These are phyloP conservation scores for Globisporangium iwayamae DNA, from an alignment of 352 stramenopile genomes.

Conservation along the genomic window DNA sequence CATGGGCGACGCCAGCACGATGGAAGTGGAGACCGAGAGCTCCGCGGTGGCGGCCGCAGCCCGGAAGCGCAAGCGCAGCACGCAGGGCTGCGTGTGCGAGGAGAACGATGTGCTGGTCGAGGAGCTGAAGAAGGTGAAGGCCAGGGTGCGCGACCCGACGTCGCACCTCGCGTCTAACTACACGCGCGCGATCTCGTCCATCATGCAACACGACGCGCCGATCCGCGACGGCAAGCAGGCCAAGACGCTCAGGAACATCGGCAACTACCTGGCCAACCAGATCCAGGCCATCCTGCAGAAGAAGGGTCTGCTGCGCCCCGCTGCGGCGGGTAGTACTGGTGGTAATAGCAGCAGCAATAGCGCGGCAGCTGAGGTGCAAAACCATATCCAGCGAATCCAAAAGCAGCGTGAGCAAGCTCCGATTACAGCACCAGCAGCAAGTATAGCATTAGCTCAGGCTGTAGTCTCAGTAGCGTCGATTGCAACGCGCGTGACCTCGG, in stretches of 20 bases:
- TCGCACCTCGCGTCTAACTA: conserved; percentile 69
- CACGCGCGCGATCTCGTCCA: conserved; percentile 57
- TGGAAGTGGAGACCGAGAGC: background rate
- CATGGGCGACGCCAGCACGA: background rate
- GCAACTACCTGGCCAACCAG: conserved; percentile 86
- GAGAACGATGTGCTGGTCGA: conserved; percentile 72
- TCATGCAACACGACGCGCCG: conserved; percentile 44
- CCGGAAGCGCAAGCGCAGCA: conserved; percentile 42
- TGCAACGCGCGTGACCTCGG: background rate
- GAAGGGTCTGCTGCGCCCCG: conserved; percentile 12
- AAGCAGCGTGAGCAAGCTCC: background rate
- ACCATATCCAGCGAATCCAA: background rate
- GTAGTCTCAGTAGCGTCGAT: background rate
- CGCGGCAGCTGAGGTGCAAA: background rate
- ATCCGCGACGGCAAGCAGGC: conserved; percentile 53
- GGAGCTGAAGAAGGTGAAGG: conserved; percentile 57
- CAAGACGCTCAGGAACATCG: conserved; percentile 67
- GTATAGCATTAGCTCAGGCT: background rate
- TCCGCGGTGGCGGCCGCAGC: background rate
- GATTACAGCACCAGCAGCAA: background rate
- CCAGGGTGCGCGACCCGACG: conserved; percentile 47
- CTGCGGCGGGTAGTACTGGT: background rate
- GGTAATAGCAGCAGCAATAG: background rate
- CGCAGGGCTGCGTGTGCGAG: conserved; percentile 43
- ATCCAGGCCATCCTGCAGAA: conserved; percentile 75